These are phyloP conservation scores for Ettlia oleoabundans DNA, from an alignment of 139 green algal species.

Conservation along the genomic window DNA sequence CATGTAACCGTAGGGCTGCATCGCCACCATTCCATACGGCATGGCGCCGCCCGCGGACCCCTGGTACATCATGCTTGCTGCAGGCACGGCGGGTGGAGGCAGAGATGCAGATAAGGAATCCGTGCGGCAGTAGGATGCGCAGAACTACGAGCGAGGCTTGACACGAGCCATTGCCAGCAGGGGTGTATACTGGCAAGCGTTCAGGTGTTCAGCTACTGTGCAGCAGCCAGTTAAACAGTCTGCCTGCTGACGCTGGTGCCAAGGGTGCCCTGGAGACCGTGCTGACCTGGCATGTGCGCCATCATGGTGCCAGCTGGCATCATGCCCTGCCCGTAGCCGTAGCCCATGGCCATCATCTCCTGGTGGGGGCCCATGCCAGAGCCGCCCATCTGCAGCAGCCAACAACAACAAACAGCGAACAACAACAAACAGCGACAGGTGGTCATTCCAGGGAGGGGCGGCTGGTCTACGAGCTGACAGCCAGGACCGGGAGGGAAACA, in stretches of 20 bases:
- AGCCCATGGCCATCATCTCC: constrained; percentile 17
- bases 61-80: constrained; percentile 24
- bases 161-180: no score
- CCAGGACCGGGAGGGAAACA: no score
- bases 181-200: no score
- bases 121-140: neutral
- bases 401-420: no score
- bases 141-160: no score
- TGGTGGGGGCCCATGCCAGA: neutral
- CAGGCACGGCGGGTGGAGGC: neutral
- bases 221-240: no score
- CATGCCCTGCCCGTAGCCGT: constrained; percentile 24
- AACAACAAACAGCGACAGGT: no score
- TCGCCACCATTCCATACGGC: constrained; percentile 12
- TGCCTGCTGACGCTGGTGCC: no score
- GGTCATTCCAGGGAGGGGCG: no score
- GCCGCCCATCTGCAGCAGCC: constrained; percentile 34
- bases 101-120: neutral
- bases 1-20: constrained; percentile 22
- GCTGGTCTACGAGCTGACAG: no score
- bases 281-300: constrained; percentile 24
- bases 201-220: no score
- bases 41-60: neutral
- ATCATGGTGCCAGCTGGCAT: constrained; percentile 3
- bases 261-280: no score